phyloP scores from a whole-genome alignment of 768 basidiomycete genomes.

The Agaricus blazei region DNA sequence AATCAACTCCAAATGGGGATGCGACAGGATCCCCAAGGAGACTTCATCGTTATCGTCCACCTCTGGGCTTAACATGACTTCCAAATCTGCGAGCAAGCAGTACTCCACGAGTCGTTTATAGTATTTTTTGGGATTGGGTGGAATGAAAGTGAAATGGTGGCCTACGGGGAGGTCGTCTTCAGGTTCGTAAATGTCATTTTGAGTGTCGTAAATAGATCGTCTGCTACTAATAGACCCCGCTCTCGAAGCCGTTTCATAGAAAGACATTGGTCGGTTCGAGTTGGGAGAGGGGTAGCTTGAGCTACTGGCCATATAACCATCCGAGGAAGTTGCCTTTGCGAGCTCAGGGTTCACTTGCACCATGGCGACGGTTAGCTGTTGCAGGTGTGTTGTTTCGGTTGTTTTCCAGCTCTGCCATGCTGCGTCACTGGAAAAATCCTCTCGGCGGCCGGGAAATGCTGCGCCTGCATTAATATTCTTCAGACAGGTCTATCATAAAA shows the following conservation, averaged over 20 bases:
- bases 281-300: slow-evolving; percentile 10
- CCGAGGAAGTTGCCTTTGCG: slow-evolving; percentile 69
- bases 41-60: slow-evolving; percentile 97
- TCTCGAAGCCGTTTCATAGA: slow-evolving; percentile 49
- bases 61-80: slow-evolving; percentile 83
- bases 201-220: slow-evolving; percentile 44
- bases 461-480: slow-evolving; percentile 86
- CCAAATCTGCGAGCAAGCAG: slow-evolving; percentile 81
- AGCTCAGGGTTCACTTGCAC: slow-evolving; percentile 82
- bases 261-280: slow-evolving; percentile 44
- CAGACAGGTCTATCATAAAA: slow-evolving; percentile 61
- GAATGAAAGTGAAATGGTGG: slow-evolving; percentile 85
- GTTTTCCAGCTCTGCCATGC: slow-evolving; percentile 85
- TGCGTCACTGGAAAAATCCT: slow-evolving; percentile 80
- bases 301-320: slow-evolving; percentile 26
- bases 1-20: slow-evolving; percentile 74
- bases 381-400: slow-evolving; percentile 76
- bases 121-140: slow-evolving; percentile 78
- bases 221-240: slow-evolving; percentile 65
- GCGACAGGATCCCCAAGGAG: slow-evolving; percentile 83
- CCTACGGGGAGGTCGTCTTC: slow-evolving; percentile 72
- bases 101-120: slow-evolving; percentile 82
- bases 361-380: slow-evolving; percentile 86
- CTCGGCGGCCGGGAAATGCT: slow-evolving; percentile 78
- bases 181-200: slow-evolving; percentile 38